These are phyloP conservation scores for Protea cynaroides DNA, from an alignment of 164 flowering plant genomes.

Conservation along the genomic window DNA sequence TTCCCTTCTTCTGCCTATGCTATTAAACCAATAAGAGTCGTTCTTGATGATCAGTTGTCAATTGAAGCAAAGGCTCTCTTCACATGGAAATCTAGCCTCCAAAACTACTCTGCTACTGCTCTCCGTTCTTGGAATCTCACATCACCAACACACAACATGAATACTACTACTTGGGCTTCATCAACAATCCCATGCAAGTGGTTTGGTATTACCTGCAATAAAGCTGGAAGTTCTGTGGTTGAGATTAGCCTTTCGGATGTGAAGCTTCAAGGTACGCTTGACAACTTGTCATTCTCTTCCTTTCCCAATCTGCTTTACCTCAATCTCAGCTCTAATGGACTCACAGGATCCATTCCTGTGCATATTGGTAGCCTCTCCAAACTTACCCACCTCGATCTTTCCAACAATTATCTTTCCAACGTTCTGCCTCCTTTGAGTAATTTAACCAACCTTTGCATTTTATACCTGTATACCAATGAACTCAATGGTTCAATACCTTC, in stretches of 20 bases:
- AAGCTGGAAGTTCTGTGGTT: background rate
- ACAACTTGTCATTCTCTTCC: background rate
- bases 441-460: background rate
- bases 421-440: constrained; percentile 10
- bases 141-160: too few relatives aligned
- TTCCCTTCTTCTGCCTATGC: too few relatives aligned
- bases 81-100: too few relatives aligned
- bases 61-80: too few relatives aligned
- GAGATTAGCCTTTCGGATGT: background rate
- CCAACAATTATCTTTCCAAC: constrained; percentile 7
- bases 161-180: too few relatives aligned
- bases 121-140: too few relatives aligned
- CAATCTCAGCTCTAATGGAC: constrained; percentile 2
- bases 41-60: too few relatives aligned
- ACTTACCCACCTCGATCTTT: constrained; percentile 1
- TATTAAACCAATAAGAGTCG: too few relatives aligned
- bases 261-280: background rate
- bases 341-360: constrained; percentile 8
- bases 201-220: too few relatives aligned
- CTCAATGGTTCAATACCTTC: constrained; percentile 20
- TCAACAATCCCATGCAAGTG: too few relatives aligned
- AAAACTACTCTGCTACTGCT: too few relatives aligned
- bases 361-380: too few relatives aligned
- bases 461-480: constrained; percentile 7
- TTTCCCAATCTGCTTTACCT: constrained; percentile 5